These are phyloP conservation scores for Conticribra weissflogii DNA, from an alignment of 108 stramenopile species.

Conservation along the genomic window DNA sequence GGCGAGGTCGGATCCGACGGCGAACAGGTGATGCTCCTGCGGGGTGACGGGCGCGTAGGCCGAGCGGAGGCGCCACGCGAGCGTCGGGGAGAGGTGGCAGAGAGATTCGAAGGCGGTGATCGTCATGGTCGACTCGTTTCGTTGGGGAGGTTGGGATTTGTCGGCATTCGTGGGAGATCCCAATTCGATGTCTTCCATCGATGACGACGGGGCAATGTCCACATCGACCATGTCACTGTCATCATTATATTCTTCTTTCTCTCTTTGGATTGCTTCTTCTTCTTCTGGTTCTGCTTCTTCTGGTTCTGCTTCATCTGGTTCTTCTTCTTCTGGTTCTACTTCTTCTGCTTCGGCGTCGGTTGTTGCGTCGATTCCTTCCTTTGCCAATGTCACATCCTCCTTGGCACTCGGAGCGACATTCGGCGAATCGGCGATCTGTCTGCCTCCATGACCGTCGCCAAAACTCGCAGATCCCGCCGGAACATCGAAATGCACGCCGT, in stretches of 20 bases:
- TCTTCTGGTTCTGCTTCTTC: too few species aligned
- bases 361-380: too few species aligned
- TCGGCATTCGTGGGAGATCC: background rate
- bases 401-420: too few species aligned
- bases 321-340: too few species aligned
- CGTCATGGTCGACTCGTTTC: too few species aligned
- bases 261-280: constrained; percentile 5
- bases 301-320: too few species aligned
- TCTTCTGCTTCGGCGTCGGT: too few species aligned
- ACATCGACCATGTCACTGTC: constrained; percentile 26
- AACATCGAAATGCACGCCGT: constrained; percentile 29
- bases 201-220: constrained; percentile 13
- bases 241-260: background rate
- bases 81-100: constrained; percentile 35
- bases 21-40: constrained; percentile 29
- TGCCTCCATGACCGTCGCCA: background rate
- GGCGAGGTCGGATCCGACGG: constrained; percentile 25
- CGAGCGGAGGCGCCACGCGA: constrained; percentile 42
- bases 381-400: too few species aligned
- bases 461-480: background rate
- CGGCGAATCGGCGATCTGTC: too few species aligned
- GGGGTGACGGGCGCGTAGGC: constrained; percentile 42
- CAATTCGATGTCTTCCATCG: constrained; percentile 8
- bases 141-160: too few species aligned
- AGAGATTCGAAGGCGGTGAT: constrained; percentile 51